phyloP scores from a whole-genome alignment of 2,329 filamentous ascomycete species.

The Penicillium sp. region DNA sequence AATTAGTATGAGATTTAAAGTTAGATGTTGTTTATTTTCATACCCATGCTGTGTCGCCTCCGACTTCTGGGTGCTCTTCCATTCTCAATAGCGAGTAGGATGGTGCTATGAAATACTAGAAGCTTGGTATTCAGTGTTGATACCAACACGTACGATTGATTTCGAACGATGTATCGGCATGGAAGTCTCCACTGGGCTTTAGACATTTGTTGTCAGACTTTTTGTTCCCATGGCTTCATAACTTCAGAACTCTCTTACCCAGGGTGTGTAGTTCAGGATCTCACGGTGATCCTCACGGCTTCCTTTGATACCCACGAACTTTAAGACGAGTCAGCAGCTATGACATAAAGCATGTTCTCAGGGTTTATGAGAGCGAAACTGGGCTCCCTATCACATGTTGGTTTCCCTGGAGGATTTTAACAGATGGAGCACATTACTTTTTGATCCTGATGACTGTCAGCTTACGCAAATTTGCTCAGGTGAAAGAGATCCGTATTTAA shows the following conservation, averaged over 20 bases:
- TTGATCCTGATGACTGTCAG: neutral
- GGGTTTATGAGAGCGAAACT: no score
- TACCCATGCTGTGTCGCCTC: constrained; percentile 52
- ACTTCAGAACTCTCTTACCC: constrained; percentile 24
- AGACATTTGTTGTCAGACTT: neutral
- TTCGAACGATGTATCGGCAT: constrained; percentile 54
- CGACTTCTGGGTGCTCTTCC: constrained; percentile 51
- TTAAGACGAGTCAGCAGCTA: neutral
- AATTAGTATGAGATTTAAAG: neutral
- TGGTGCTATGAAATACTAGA: constrained; percentile 35
- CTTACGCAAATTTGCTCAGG: no score
- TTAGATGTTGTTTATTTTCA: neutral
- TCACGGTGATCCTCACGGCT: constrained; percentile 49
- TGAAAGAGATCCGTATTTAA: accelerated
- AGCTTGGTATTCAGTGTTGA: neutral
- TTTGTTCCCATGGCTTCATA: neutral
- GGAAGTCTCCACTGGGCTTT: constrained; percentile 47
- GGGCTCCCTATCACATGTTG: no score
- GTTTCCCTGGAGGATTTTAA: neutral
- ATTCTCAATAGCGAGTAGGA: constrained; percentile 54
- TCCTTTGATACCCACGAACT: constrained; percentile 48
- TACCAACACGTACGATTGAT: constrained; percentile 41
- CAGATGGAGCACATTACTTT: neutral
- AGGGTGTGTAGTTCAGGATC: constrained; percentile 49
- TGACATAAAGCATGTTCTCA: no score